Evolutionary conservation across 257 asterid genomes (phyloP).

Genomic region (Henckelia pumila): DNA sequence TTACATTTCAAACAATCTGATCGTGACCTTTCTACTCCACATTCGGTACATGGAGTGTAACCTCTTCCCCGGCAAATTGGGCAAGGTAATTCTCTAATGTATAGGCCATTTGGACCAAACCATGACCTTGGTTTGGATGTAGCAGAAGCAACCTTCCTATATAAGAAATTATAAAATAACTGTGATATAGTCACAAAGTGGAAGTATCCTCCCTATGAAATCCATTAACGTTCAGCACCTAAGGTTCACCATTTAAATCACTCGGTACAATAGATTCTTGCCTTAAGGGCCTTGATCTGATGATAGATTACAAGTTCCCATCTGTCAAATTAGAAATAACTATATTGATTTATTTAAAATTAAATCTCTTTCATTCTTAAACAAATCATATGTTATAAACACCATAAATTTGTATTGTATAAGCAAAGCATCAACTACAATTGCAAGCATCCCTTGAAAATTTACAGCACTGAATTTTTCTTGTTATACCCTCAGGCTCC

Average conservation of each 20-base stretch:
- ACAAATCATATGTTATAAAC: background rate
- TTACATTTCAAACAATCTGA: slow-evolving; percentile 70
- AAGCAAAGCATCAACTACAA: too few species aligned
- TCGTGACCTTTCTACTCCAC: slow-evolving; percentile 93
- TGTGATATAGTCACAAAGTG: background rate
- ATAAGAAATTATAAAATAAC: slow-evolving; percentile 14
- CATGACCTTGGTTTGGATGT: slow-evolving; percentile 73
- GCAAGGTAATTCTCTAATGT: slow-evolving; percentile 87
- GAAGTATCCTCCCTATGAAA: slow-evolving; percentile 12
- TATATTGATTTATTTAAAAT: background rate
- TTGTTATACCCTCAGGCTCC: background rate
- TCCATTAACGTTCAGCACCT: background rate
- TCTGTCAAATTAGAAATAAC: background rate
- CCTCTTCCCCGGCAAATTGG: slow-evolving; percentile 98
- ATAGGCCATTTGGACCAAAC: slow-evolving; percentile 97
- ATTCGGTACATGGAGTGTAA: slow-evolving; percentile 76
- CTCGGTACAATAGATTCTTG: background rate
- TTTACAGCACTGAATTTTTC: background rate
- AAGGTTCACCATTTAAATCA: background rate
- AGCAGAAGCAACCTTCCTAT: slow-evolving; percentile 59
- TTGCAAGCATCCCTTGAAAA: background rate
- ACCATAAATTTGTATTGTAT: background rate
- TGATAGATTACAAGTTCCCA: background rate
- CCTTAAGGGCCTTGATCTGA: background rate
- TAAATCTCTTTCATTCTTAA: background rate